Base-by-base conservation (phyloP, 169 alveolate genomes). In the Cryptosporidium parvum region DNA sequence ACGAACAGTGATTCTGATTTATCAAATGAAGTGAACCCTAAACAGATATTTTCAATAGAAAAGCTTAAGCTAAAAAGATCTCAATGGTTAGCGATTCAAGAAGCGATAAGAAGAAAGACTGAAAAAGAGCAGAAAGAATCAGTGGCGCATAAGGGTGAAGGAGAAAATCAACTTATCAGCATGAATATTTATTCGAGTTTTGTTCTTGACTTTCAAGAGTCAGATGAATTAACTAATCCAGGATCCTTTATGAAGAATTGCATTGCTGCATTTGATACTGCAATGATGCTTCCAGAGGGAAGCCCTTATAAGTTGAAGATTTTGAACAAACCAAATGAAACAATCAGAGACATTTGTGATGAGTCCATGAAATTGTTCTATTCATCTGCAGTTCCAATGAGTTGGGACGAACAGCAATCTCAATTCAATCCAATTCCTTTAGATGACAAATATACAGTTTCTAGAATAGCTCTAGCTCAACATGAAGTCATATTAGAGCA, bases 401-500 rank as follows among this genome's bases (percentile, higher is more conserved):
- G n/a, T 3, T 80, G 89, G 89, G 89, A 80, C 26, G 89, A 80
- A 62, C 89, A 80, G 39, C 89, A 80, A 62, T 45, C 75, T 26
- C 48, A 14, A 26, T 62, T 39, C 51, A 80, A 56, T 62, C 75
- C 72, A 26, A 62, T 80, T 21, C 18, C n/a, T 16, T 29, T 42
- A 31, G 68, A 42, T 31, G 59, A 80, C 48, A 61, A 44, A 9
- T 62, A 80, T 26, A 26, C 42, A 37, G 52, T 80, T 45, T 80
- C 89, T n/a, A 80, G 89, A 80, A 29, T 80, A 18, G 89, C 89
- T 80, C 69, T 80, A 31, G 73, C 80, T 16, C 89, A 80, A 16
- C 75, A 62, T 42, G 42, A 53, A 0, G 75, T 16, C 35, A 59
- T 80, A 18, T 45, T 62, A 10, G 89, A 80, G 23, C 80, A 80